Evolutionary conservation across 345 rosid species (phyloP).

Genomic region (Brassica rapa): DNA sequence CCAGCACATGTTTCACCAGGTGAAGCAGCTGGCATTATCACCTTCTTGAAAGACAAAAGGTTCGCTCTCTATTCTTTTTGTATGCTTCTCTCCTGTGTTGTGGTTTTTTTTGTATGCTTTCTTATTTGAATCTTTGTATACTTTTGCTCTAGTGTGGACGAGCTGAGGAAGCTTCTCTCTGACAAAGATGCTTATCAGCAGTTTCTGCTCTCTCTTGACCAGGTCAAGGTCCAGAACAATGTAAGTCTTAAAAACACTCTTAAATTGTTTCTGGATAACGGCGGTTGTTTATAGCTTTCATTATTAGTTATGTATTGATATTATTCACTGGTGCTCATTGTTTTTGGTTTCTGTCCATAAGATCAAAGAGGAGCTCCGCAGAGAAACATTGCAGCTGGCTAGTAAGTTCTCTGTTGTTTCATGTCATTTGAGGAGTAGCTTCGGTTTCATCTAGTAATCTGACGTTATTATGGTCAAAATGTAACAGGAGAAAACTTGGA

Average conservation of each 20-base stretch:
- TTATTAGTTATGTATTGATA: constrained; percentile 2
- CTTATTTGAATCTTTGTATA: background rate
- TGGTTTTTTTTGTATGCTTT: background rate
- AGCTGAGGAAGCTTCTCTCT: constrained; percentile 74
- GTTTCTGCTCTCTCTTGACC: constrained; percentile 77
- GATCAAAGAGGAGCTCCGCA: constrained; percentile 90
- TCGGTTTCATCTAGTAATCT: background rate
- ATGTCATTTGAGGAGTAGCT: background rate
- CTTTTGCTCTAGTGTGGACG: constrained; percentile 62
- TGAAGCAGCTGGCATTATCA: constrained; percentile 78
- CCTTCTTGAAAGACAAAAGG: constrained; percentile 77
- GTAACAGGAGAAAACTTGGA: constrained; percentile 73
- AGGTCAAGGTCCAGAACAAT: constrained; percentile 83
- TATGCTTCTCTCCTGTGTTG: background rate
- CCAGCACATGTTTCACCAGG: constrained; percentile 58
- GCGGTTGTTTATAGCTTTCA: background rate
- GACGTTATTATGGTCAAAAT: constrained; percentile 4
- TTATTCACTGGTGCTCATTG: background rate
- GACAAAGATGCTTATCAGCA: constrained; percentile 88
- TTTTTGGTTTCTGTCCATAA: constrained; percentile 36
- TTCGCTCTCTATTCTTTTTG: background rate
- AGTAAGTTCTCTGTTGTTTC: constrained; percentile 52
- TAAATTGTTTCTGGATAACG: background rate
- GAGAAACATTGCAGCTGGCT: constrained; percentile 86
- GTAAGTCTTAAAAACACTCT: constrained; percentile 46